Evolutionary conservation across 2,329 filamentous ascomycete species (phyloP).

Genomic region (Phyllosticta citriasiana): DNA sequence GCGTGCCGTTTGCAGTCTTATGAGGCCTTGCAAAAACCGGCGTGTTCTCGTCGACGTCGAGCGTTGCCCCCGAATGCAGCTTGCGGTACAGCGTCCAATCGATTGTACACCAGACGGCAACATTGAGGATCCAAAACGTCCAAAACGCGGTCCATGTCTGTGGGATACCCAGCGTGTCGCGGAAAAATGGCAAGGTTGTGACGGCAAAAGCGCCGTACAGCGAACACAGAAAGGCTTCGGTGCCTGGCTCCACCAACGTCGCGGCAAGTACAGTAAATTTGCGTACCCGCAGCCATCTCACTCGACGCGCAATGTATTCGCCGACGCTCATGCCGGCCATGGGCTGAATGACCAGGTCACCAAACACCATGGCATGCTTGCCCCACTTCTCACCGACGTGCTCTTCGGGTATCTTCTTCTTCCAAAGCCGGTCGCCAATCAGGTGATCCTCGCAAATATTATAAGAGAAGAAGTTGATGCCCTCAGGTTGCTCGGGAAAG

Average conservation of each 20-base stretch:
- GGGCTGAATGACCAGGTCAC: conserved; percentile 83
- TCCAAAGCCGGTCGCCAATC: conserved; percentile 87
- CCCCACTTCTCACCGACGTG: conserved; percentile 37
- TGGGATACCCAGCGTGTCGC: conserved; percentile 42
- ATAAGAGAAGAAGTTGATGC: conserved; percentile 85
- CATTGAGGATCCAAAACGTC: conserved; percentile 54
- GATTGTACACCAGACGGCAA: conserved; percentile 60
- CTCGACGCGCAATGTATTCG: conserved; percentile 70
- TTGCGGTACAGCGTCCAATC: conserved; percentile 66
- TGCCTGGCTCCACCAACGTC: conserved; percentile 84
- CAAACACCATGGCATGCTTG: conserved; percentile 76
- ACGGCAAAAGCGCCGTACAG: conserved; percentile 69
- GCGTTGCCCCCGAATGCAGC: conserved; percentile 62
- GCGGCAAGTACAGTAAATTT: conserved; percentile 89
- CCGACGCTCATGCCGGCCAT: conserved; percentile 68
- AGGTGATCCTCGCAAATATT: conserved; percentile 98
- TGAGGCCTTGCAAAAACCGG: conserved; percentile 58
- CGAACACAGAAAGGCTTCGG: conserved; percentile 79
- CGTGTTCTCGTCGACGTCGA: conserved; percentile 62
- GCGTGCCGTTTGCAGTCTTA: conserved; percentile 30
- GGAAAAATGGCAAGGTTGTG: conserved; percentile 60
- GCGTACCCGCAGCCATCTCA: conserved; percentile 82
- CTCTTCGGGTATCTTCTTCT: conserved; percentile 42
- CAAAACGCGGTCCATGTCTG: conserved; percentile 59
- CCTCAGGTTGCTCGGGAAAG: conserved; percentile 45